Percentiles rank a stretch among this genome's conserved stretches.
These are phyloP conservation scores for Eleusine indica DNA, from an alignment of 176 grass and related monocot species.

Conservation along the genomic window DNA sequence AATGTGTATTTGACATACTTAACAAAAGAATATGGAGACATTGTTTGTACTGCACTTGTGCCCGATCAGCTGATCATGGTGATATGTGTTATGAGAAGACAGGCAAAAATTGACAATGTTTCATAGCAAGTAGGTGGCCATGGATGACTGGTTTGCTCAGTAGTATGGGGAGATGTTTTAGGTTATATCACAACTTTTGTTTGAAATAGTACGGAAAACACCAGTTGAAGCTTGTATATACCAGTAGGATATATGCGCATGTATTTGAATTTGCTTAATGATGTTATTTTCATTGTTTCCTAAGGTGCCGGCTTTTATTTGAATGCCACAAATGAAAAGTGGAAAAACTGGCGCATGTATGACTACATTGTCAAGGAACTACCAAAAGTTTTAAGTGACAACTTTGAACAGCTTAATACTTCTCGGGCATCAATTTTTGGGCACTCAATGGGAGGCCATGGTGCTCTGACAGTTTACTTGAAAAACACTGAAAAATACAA, in stretches of 20 bases:
- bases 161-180: not conserved
- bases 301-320: conserved; percentile 97
- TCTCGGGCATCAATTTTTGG: conserved; percentile 85
- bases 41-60: not conserved
- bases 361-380: conserved; percentile 92
- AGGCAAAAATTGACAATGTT: not conserved
- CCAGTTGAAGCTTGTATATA: conserved; percentile 8
- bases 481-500: conserved; percentile 96
- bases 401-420: conserved; percentile 86
- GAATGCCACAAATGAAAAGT: conserved; percentile 85
- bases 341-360: conserved; percentile 99
- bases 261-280: not conserved
- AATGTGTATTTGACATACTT: conserved; percentile 7
- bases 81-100: not conserved
- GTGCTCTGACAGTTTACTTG: conserved; percentile 87
- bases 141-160: not conserved
- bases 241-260: not conserved
- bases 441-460: conserved; percentile 98
- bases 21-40: not conserved
- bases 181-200: not conserved
- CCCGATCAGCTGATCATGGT: not conserved
- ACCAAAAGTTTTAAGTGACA: conserved; percentile 68
- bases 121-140: not conserved
- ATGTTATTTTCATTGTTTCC: conserved; percentile 20
- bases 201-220: not conserved